These are phyloP conservation scores for Dipodascus albidus DNA, from an alignment of 805 yeast species.

Conservation along the genomic window DNA sequence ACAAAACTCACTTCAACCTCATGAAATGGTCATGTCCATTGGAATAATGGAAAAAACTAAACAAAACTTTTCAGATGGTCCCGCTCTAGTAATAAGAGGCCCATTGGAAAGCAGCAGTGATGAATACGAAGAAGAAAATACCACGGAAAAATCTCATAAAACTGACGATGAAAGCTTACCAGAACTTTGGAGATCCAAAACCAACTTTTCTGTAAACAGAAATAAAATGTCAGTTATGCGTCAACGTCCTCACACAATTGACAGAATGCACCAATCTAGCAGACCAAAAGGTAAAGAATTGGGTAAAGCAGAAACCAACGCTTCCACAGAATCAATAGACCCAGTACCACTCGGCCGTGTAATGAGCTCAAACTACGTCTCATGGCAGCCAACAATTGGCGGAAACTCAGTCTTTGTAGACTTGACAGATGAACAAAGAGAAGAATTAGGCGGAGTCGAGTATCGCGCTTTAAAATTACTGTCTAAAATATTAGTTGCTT, in stretches of 20 bases:
- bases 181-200: neutral
- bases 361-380: constrained; percentile 44
- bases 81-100: constrained; percentile 64
- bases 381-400: constrained; percentile 88
- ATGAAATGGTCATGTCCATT: constrained; percentile 76
- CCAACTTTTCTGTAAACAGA: neutral
- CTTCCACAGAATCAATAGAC: neutral
- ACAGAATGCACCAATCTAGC: neutral
- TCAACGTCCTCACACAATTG: neutral
- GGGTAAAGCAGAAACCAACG: neutral
- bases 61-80: constrained; percentile 46
- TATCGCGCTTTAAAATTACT: constrained; percentile 78
- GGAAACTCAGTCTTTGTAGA: constrained; percentile 87
- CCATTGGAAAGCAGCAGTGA: constrained; percentile 49
- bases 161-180: neutral
- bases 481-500: constrained; percentile 48
- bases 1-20: constrained; percentile 47
- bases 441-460: constrained; percentile 95
- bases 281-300: neutral
- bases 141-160: neutral
- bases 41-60: constrained; percentile 50
- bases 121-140: constrained; percentile 7
- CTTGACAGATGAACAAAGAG: constrained; percentile 74
- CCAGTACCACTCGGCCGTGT: constrained; percentile 3
- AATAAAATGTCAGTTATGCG: neutral